A percentile compares a stretch with the other conserved stretches of the same genome.
Conservation (phyloP, 1,284 basidiomycete species). For the Hypsizygus ulmarius region DNA sequence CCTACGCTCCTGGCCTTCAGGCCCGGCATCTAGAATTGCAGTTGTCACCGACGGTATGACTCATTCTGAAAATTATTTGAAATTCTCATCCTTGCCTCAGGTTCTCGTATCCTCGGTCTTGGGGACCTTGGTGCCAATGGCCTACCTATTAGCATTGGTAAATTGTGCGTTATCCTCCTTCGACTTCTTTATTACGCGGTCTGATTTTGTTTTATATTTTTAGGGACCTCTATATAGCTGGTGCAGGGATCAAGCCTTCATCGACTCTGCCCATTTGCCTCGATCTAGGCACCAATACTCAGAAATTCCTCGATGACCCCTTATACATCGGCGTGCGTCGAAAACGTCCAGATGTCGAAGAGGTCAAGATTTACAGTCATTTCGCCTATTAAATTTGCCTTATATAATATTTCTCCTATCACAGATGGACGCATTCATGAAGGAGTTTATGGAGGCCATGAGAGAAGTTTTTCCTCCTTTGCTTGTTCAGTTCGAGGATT, state of each 20-base stretch:
- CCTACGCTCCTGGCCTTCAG: slow-evolving; percentile 58
- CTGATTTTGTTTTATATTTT: background rate
- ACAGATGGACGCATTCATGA: slow-evolving; percentile 75
- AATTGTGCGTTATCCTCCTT: slow-evolving; percentile 50
- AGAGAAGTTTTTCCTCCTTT: slow-evolving; percentile 66
- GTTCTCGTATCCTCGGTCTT: slow-evolving; percentile 79
- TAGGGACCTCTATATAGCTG: slow-evolving; percentile 73
- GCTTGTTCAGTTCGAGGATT: slow-evolving; percentile 82
- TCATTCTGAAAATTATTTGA: background rate
- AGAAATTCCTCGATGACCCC: slow-evolving; percentile 72
- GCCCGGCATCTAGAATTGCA: slow-evolving; percentile 55
- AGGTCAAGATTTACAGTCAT: slow-evolving; percentile 31
- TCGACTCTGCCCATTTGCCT: slow-evolving; percentile 72
- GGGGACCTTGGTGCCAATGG: slow-evolving; percentile 76
- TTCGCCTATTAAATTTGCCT: background rate
- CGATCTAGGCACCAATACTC: slow-evolving; percentile 79
- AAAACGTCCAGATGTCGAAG: slow-evolving; percentile 50
- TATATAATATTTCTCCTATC: background rate
- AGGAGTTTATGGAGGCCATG: slow-evolving; percentile 79
- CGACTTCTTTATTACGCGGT: background rate
- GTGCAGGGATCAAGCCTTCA: slow-evolving; percentile 55
- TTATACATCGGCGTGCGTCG: slow-evolving; percentile 76
- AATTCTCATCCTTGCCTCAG: slow-evolving; percentile 25
- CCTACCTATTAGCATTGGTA: slow-evolving; percentile 81
- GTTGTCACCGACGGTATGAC: slow-evolving; percentile 73